phyloP scores from a whole-genome alignment of 202 grass and related monocot genomes.

The Bolboschoenoplectus hybrid region DNA sequence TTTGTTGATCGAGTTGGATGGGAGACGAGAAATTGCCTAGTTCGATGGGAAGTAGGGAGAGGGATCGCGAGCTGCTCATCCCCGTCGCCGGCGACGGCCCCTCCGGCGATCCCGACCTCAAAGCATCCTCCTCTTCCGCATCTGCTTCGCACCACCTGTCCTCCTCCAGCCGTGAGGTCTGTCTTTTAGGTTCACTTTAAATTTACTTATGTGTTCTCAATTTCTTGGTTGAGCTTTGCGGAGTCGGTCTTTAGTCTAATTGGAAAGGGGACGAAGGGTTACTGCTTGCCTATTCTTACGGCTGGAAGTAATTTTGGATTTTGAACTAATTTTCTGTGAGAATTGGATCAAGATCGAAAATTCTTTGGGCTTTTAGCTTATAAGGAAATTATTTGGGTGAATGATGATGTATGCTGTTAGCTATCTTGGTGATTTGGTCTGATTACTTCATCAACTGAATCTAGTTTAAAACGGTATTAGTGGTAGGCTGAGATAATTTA shows the following conservation, averaged over 20 bases:
- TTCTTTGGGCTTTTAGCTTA: not conserved
- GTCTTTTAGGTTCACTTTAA: not conserved
- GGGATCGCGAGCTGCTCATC: constrained; percentile 86
- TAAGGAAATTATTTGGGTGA: not conserved
- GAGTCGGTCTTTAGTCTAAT: not conserved
- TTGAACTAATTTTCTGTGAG: not conserved
- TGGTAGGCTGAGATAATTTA: not conserved
- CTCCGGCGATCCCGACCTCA: constrained; percentile 42
- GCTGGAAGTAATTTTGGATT: not conserved
- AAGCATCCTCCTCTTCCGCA: constrained; percentile 52
- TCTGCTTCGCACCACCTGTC: constrained; percentile 55
- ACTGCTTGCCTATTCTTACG: not conserved
- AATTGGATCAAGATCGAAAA: constrained; percentile 18
- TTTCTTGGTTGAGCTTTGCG: not conserved
- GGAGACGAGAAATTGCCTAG: constrained; percentile 72
- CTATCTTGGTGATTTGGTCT: not conserved
- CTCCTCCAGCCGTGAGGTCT: constrained; percentile 71
- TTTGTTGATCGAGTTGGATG: constrained; percentile 44
- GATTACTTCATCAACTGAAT: not conserved
- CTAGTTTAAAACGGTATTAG: not conserved
- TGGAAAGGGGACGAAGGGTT: not conserved
- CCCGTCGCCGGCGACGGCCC: constrained; percentile 63
- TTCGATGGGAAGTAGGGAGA: constrained; percentile 65
- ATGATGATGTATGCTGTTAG: not conserved
- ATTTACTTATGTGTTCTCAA: not conserved